Conservation (phyloP, 768 basidiomycete genomes). For the Gelatoporia subvermispora region DNA sequence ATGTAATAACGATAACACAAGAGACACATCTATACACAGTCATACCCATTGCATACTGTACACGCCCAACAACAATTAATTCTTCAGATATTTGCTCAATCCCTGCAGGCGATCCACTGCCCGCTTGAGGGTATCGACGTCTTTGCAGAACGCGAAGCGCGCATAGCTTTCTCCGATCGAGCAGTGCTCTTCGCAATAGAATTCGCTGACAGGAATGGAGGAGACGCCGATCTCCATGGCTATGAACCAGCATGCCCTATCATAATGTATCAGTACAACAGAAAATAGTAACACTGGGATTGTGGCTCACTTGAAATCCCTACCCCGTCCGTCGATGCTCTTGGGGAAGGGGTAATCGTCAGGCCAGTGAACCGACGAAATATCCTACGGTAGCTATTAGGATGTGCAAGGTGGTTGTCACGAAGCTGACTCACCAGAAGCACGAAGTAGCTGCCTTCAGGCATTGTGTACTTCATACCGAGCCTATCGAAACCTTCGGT, state of each 20-base stretch:
- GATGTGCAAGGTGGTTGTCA: not conserved
- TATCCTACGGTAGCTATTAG: slow-evolving; percentile 46
- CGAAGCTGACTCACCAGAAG: slow-evolving; percentile 54
- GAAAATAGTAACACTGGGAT: not conserved
- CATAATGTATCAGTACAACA: slow-evolving; percentile 15
- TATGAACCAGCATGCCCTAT: slow-evolving; percentile 92
- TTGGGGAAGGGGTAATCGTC: slow-evolving; percentile 80
- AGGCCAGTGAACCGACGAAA: slow-evolving; percentile 73
- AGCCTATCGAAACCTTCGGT: slow-evolving; percentile 74
- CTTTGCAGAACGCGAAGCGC: slow-evolving; percentile 96
- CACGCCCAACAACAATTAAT: not conserved
- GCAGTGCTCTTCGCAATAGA: slow-evolving; percentile 87
- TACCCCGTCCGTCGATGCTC: slow-evolving; percentile 70
- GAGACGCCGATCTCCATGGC: slow-evolving; percentile 88
- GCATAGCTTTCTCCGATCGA: slow-evolving; percentile 82
- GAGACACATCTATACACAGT: not conserved
- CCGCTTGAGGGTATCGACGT: slow-evolving; percentile 70
- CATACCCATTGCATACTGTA: not conserved
- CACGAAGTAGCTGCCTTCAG: slow-evolving; percentile 90
- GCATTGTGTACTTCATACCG: slow-evolving; percentile 81
- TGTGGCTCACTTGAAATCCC: slow-evolving; percentile 71
- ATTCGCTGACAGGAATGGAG: slow-evolving; percentile 95
- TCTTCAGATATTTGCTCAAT: slow-evolving; percentile 59
- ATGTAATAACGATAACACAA: slow-evolving; percentile 1
- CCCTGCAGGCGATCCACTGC: slow-evolving; percentile 82